Conservation (phyloP, 2,329 filamentous ascomycete genomes). For the Fusarium humuli region DNA sequence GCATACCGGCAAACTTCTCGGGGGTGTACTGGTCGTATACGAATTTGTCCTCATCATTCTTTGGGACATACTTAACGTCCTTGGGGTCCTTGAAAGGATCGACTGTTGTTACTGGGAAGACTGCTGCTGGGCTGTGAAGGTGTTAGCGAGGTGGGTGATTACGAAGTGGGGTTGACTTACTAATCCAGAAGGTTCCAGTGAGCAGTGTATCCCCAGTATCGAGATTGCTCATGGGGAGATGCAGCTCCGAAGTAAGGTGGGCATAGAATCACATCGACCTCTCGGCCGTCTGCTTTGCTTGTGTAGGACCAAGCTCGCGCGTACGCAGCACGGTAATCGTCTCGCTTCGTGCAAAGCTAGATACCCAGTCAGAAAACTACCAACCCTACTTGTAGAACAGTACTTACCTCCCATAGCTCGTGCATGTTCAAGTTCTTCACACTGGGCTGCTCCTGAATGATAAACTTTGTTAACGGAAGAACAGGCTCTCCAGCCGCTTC, state of each 20-base stretch:
- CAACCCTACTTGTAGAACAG: accelerated
- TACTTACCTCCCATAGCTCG: conserved; percentile 54
- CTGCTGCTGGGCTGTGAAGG: conserved; percentile 57
- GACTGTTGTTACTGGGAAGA: conserved; percentile 66
- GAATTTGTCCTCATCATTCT: conserved; percentile 47
- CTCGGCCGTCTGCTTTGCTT: conserved; percentile 39
- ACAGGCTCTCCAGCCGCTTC: conserved; percentile 67
- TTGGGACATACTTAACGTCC: conserved; percentile 42
- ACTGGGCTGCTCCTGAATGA: conserved; percentile 65
- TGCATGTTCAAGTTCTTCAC: conserved; percentile 55
- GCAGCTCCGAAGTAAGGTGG: conserved; percentile 67
- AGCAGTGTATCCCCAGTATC: conserved; percentile 73
- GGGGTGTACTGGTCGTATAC: conserved; percentile 47
- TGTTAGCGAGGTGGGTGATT: neutral
- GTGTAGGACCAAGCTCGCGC: conserved; percentile 54
- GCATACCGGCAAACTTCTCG: conserved; percentile 42
- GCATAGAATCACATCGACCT: conserved; percentile 71
- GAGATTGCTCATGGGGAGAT: conserved; percentile 55
- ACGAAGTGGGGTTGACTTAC: neutral
- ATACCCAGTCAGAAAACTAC: accelerated
- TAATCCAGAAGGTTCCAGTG: conserved; percentile 79
- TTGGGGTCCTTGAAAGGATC: conserved; percentile 44
- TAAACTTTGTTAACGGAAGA: conserved; percentile 68
- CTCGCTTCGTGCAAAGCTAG: conserved; percentile 52
- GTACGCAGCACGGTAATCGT: conserved; percentile 55